phyloP scores from a whole-genome alignment of 202 grass and related monocot genomes.

The Zizania palustris region DNA sequence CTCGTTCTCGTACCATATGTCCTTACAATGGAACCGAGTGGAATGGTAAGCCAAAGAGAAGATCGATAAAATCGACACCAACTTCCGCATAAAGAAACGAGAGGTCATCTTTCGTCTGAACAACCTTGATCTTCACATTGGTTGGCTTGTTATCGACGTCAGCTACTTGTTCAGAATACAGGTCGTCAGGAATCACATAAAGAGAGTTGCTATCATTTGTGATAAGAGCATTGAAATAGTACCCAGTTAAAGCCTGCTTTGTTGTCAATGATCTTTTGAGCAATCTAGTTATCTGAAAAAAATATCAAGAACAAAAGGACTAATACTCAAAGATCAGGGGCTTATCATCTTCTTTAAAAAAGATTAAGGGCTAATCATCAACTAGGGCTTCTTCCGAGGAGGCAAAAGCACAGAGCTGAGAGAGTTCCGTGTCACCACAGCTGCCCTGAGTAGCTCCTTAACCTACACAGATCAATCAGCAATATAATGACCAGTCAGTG shows the following conservation, averaged over 20 bases:
- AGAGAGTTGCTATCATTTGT: not conserved
- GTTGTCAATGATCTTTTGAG: slow-evolving; percentile 45
- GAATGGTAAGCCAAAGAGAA: slow-evolving; percentile 4
- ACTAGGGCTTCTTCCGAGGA: slow-evolving; percentile 21
- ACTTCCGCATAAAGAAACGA: too few species aligned
- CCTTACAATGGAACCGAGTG: slow-evolving; percentile 10
- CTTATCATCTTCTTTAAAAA: too few species aligned
- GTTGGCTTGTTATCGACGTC: too few species aligned
- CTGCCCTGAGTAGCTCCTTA: not conserved
- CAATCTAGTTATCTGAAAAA: slow-evolving; percentile 20
- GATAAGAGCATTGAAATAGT: slow-evolving; percentile 14
- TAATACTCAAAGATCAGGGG: too few species aligned
- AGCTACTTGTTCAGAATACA: not conserved
- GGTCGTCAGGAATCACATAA: too few species aligned
- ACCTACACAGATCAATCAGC: not conserved
- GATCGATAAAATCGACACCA: too few species aligned
- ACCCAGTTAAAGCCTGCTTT: slow-evolving; percentile 12
- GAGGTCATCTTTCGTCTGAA: slow-evolving; percentile 13
- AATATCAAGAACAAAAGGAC: too few species aligned
- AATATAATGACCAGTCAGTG: not conserved
- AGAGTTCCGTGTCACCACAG: not conserved
- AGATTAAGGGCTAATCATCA: too few species aligned
- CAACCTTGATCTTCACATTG: slow-evolving; percentile 22
- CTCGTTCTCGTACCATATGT: not conserved
- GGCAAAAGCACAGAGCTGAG: slow-evolving; percentile 32